Evolutionary conservation across 352 stramenopile genomes (phyloP).

Genomic region (Blastocystis sp.): DNA sequence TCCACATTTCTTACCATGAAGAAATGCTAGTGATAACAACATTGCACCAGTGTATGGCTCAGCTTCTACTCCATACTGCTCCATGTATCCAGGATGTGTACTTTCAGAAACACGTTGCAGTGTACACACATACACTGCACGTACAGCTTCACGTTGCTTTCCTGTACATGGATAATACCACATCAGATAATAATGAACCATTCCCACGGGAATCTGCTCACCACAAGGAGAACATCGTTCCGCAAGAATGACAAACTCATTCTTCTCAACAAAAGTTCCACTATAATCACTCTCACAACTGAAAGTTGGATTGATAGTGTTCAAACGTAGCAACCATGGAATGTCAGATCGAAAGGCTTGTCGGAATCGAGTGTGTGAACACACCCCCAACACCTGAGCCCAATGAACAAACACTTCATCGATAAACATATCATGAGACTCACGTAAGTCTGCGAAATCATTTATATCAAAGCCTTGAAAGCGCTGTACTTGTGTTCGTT

Average conservation of each 20-base stretch:
- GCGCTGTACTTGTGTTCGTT: neutral
- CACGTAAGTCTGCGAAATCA: conserved; percentile 50
- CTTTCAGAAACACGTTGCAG: neutral
- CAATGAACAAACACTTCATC: conserved; percentile 17
- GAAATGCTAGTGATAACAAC: conserved; percentile 52
- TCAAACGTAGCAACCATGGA: conserved; percentile 29
- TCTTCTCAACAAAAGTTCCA: conserved; percentile 50
- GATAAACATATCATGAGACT: neutral
- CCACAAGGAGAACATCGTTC: neutral
- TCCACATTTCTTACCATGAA: conserved; percentile 14
- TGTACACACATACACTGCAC: conserved; percentile 48
- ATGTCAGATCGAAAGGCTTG: neutral
- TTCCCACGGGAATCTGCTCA: conserved; percentile 17
- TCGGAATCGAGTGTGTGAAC: conserved; percentile 6
- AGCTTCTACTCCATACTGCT: neutral
- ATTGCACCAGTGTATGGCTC: conserved; percentile 27
- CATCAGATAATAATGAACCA: conserved; percentile 60
- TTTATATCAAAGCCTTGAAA: conserved; percentile 60
- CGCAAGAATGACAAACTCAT: conserved; percentile 58
- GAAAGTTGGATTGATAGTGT: conserved; percentile 55
- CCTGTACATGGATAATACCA: conserved; percentile 35
- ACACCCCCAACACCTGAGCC: neutral
- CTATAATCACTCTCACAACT: neutral
- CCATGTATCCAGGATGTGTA: neutral
- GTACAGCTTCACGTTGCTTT: conserved; percentile 1